A percentile compares a stretch with the other conserved stretches of the same genome.
Conservation (phyloP, 2,329 filamentous ascomycete genomes). For the Remersonia thermophila region DNA sequence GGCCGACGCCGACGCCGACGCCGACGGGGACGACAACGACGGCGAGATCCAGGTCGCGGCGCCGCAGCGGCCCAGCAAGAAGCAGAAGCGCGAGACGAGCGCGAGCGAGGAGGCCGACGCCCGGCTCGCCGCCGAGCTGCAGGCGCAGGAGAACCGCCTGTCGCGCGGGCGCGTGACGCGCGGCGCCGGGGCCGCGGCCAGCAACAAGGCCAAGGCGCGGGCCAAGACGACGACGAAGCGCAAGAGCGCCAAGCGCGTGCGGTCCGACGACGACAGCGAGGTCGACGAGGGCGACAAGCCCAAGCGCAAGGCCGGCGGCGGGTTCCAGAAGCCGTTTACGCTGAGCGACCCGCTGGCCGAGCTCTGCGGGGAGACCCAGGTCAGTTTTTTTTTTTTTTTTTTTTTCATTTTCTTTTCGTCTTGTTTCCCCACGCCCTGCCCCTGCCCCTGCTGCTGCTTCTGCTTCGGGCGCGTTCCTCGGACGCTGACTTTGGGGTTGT, state of each 20-base stretch:
- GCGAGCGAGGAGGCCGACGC: slow-evolving; percentile 67
- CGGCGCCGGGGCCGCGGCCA: slow-evolving; percentile 47
- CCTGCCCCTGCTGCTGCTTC: no score
- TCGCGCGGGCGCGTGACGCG: slow-evolving; percentile 60
- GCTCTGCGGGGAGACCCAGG: slow-evolving; percentile 56
- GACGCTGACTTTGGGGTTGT: no score
- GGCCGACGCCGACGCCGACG: slow-evolving; percentile 19
- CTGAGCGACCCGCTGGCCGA: slow-evolving; percentile 59
- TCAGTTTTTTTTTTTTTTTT: slow-evolving; percentile 25
- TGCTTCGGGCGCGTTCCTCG: no score
- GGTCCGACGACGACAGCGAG: slow-evolving; percentile 69
- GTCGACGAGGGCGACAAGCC: slow-evolving; percentile 51
- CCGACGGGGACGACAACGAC: slow-evolving; percentile 24
- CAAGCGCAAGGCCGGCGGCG: slow-evolving; percentile 76
- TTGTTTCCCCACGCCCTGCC: no score
- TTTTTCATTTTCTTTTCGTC: not conserved
- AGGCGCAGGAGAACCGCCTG: slow-evolving; percentile 78
- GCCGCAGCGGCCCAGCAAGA: slow-evolving; percentile 41
- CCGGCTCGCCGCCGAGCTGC: slow-evolving; percentile 71
- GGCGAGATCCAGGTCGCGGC: slow-evolving; percentile 37
- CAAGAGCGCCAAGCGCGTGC: slow-evolving; percentile 65
- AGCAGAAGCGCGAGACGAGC: slow-evolving; percentile 49
- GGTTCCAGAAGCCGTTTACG: slow-evolving; percentile 80
- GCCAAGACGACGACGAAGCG: slow-evolving; percentile 47
- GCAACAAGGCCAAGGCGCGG: slow-evolving; percentile 48